Evolutionary conservation across 2,329 filamentous ascomycete species (phyloP), one percentile per base, ranked within the genome.

Genomic region (Leptographium lundbergii): DNA sequence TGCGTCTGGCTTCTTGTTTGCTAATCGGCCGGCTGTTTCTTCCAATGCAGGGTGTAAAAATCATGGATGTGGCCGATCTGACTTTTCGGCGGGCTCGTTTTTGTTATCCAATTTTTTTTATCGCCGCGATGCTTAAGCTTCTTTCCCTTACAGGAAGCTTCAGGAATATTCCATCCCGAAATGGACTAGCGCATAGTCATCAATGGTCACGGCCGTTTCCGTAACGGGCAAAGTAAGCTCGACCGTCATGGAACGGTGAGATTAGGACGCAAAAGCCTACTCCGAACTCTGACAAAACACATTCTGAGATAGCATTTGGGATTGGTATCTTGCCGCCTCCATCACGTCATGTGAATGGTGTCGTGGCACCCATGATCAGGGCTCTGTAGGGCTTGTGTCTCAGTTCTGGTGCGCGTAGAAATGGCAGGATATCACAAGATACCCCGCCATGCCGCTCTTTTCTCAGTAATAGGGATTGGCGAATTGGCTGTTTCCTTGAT

Each of bases 151-250:
- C 65, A 65, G 65, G 68, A 70, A 69, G 57, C 54, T 71, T 72
- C 70, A 68, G 25, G 69, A 72, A 71, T 62, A 60, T 71, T 71
- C 70, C 61, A 64, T 67, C 63, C 66, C 14, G 58, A 68, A 64
- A 3, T 3, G 62, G 67, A 55, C 62, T 69, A 70, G 67, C 47
- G 47, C 13, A 7, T 6, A 13, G 19, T 50, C 47, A 17, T 24
- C 11, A 25, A 17, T 24, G 1, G 13, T 32, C 14, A 39, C 36
- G 36, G 13, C 36, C 13, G 13, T 39, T 39, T 39, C 36, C 36
- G 36, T 39, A 39, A 39, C 36, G 36, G 36, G 36, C 36, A 14
- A 39, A 39, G 32, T 11, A 39, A 39, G 36, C 36, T 39, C 36
- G 13, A 39, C 36, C 36, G 36, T 39, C 36, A 6, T 17, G 36